phyloP scores from a whole-genome alignment of 208 protist species.

The Phytomonas francai region DNA sequence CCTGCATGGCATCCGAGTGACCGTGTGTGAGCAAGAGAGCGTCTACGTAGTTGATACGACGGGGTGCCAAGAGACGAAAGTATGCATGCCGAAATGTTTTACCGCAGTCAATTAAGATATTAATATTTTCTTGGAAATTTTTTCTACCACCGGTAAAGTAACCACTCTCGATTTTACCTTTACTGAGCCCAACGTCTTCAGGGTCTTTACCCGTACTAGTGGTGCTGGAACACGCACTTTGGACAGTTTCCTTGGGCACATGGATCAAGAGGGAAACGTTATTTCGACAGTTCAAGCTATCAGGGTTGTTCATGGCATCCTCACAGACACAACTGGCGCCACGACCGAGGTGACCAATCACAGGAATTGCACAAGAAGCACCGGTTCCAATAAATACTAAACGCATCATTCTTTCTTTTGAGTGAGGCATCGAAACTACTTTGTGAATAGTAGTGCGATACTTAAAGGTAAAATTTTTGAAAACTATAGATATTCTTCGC shows the following conservation, averaged over 20 bases:
- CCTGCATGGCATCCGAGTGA: constrained; percentile 76
- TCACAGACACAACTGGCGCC: constrained; percentile 50
- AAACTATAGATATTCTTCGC: background rate
- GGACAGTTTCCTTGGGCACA: background rate
- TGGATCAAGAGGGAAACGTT: constrained; percentile 73
- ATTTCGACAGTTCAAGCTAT: constrained; percentile 64
- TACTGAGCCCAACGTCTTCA: background rate
- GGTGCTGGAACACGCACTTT: background rate
- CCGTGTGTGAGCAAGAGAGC: constrained; percentile 85
- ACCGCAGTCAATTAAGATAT: constrained; percentile 79
- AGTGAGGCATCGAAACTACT: background rate
- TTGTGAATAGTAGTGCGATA: background rate
- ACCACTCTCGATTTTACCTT: background rate
- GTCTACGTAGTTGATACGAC: constrained; percentile 49
- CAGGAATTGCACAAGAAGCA: constrained; percentile 72
- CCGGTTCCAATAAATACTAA: constrained; percentile 66
- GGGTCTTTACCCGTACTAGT: constrained; percentile 9
- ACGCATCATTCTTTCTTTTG: constrained; percentile 9
- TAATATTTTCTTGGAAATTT: constrained; percentile 11
- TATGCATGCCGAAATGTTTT: constrained; percentile 88
- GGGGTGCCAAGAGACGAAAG: constrained; percentile 65
- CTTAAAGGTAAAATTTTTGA: background rate
- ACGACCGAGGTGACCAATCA: constrained; percentile 66
- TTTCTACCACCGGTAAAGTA: background rate
- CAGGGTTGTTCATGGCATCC: constrained; percentile 46